Conservation (phyloP, 1,139 yeast genomes). For the Candida labiduridarum region DNA sequence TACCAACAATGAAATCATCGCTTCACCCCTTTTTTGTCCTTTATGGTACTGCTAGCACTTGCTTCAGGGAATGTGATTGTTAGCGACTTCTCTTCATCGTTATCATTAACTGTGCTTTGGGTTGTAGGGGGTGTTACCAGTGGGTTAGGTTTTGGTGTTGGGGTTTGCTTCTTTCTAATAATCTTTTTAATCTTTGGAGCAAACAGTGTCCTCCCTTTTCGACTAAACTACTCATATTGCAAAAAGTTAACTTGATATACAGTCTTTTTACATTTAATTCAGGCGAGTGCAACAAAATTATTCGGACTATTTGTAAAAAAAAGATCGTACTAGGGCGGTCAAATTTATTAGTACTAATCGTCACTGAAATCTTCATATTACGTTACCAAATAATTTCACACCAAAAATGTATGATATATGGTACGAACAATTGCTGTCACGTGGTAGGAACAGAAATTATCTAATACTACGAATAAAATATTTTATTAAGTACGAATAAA, state of each 20-base stretch:
- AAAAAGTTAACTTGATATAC: not conserved
- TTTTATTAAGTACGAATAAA: no score
- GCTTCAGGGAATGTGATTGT: not conserved
- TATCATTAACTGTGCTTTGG: conserved; percentile 7
- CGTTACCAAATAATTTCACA: no score
- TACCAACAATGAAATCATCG: conserved; percentile 29
- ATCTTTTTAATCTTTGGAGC: conserved; percentile 40
- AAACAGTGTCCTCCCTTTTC: conserved; percentile 43
- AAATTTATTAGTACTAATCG: no score
- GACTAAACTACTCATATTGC: conserved; percentile 51
- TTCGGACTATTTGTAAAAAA: no score
- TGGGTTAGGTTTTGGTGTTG: conserved; percentile 22
- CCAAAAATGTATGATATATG: no score
- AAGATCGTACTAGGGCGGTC: no score
- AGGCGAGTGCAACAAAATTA: no score
- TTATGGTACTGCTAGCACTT: not conserved
- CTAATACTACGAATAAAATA: no score
- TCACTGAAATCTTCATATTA: no score
- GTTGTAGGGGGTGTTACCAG: conserved; percentile 17
- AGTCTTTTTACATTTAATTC: no score
- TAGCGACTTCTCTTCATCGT: not conserved
- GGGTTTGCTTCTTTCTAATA: conserved; percentile 21
- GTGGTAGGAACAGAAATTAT: no score
- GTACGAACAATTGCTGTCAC: no score
- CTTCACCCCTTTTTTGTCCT: conserved; percentile 11